A percentile compares a stretch with the other conserved stretches of the same genome.
These are phyloP conservation scores for Quercus tomentella DNA, from an alignment of 331 rosid genomes.

Conservation along the genomic window DNA sequence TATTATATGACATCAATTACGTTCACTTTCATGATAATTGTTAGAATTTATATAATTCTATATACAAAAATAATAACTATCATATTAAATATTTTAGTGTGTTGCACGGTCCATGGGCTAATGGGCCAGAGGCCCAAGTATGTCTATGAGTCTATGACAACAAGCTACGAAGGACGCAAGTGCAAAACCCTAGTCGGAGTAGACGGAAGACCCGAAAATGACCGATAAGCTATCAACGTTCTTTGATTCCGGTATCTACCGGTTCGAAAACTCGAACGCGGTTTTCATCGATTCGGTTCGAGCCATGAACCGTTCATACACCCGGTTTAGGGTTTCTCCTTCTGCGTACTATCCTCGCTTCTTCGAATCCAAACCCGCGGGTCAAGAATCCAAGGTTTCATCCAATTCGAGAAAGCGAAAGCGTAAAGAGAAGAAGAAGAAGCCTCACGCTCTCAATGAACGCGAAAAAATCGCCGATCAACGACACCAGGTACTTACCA, in stretches of 20 bases:
- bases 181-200: not conserved
- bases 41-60: too few species aligned
- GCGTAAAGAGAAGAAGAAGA: slow-evolving; percentile 22
- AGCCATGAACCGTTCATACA: slow-evolving; percentile 62
- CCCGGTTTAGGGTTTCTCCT: slow-evolving; percentile 60
- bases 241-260: slow-evolving; percentile 49
- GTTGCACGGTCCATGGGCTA: too few species aligned
- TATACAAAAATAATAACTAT: too few species aligned
- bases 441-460: slow-evolving; percentile 53
- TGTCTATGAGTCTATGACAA: too few species aligned
- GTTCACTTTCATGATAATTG: too few species aligned
- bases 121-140: too few species aligned
- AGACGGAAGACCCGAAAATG: slow-evolving; percentile 24
- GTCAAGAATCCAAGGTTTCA: slow-evolving; percentile 17
- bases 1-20: too few species aligned
- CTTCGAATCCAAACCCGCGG: slow-evolving; percentile 33
- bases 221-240: slow-evolving; percentile 26
- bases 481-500: slow-evolving; percentile 63
- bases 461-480: slow-evolving; percentile 68
- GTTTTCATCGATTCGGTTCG: slow-evolving; percentile 81
- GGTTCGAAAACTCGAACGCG: slow-evolving; percentile 37
- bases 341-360: slow-evolving; percentile 62
- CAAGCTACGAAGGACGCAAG: too few species aligned
- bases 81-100: too few species aligned
- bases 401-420: slow-evolving; percentile 48